Base-by-base conservation (phyloP, 208 protist genomes). In the Wallacemonas sp. region DNA sequence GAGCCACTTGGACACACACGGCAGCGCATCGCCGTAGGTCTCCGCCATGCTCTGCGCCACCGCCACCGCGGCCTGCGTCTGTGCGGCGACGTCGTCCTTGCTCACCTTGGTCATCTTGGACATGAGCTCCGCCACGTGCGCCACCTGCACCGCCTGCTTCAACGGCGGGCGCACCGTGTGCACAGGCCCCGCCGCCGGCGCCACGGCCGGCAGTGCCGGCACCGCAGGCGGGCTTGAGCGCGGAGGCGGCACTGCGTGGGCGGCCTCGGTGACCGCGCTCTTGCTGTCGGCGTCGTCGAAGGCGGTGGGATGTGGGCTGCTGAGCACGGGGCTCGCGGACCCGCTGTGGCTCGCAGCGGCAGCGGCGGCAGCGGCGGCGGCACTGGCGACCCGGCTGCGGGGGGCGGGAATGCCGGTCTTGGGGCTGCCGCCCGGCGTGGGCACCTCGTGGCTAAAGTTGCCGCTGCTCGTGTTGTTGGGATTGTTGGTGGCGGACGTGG, bases 81-180 rank as follows among this genome's bases (percentile, higher is more conserved):
- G 16, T 3, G 29, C 52, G 20, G 26, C 52, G 31, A 14, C 8
- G 52, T 59, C 52, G 52, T 59, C 52, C 36, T 59, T 59, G 52
- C 8, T n/a, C 5, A 28, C 52, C 32, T 42, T 66, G 10, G 74
- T 61, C n/a, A 86, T 61, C 26, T 61, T 63, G 22, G 74, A 57
- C 88, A 92, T 89, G 29, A 84, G 73, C 54, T 78, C 77, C n/a
- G 83, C 83, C n/a, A 90, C 77, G 29, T 57, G 67, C 61, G 86
- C 79, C 0, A 81, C 54, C 0, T 61, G 65, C 23, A 80, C 78
- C 8, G 52, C 25, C 57, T 68, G 77, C 26, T 67, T 57, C 31
- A 62, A 41, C 20, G 69, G 63, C 18, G 69, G 61, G 5, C 52
- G 52, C 2, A 59, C 42, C 4, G 45, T 39, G 44, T 41, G 12